A percentile compares a stretch with the other conserved stretches of the same genome.
These are phyloP conservation scores for Zancudomyces culisetae DNA, from an alignment of 371 early-diverging fungal species.

Conservation along the genomic window DNA sequence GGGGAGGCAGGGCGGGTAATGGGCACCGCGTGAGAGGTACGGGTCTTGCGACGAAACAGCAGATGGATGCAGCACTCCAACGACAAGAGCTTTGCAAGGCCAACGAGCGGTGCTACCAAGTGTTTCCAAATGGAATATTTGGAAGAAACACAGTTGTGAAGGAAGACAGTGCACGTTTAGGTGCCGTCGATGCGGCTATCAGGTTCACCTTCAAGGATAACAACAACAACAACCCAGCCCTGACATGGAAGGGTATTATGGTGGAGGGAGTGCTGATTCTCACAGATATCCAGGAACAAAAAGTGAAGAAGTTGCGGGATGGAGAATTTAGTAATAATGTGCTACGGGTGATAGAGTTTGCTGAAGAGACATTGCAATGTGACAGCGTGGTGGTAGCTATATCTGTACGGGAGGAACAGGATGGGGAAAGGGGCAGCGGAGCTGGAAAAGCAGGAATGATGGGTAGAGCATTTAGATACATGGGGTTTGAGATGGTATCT, in stretches of 20 bases:
- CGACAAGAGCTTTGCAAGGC: neutral
- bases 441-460: too few relatives aligned
- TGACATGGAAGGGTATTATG: slow-evolving; percentile 18
- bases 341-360: slow-evolving; percentile 24
- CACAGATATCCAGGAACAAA: slow-evolving; percentile 4
- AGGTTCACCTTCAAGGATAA: slow-evolving; percentile 6
- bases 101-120: neutral
- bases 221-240: neutral
- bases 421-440: slow-evolving; percentile 20
- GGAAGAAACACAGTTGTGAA: neutral
- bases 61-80: neutral
- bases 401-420: slow-evolving; percentile 5
- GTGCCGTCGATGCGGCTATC: slow-evolving; percentile 7
- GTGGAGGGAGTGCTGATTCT: slow-evolving; percentile 15
- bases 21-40: neutral
- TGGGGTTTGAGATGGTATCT: slow-evolving; percentile 37
- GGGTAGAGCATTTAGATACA: slow-evolving; percentile 31
- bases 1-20: neutral
- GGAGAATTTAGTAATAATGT: slow-evolving; percentile 14
- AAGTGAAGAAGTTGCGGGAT: slow-evolving; percentile 8
- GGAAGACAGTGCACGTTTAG: neutral
- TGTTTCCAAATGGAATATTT: slow-evolving; percentile 2
- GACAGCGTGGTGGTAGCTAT: slow-evolving; percentile 15
- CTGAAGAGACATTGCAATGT: slow-evolving; percentile 19
- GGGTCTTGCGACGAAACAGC: neutral